phyloP scores from a whole-genome alignment of 139 green algal species.

The Gonium pectorale region DNA sequence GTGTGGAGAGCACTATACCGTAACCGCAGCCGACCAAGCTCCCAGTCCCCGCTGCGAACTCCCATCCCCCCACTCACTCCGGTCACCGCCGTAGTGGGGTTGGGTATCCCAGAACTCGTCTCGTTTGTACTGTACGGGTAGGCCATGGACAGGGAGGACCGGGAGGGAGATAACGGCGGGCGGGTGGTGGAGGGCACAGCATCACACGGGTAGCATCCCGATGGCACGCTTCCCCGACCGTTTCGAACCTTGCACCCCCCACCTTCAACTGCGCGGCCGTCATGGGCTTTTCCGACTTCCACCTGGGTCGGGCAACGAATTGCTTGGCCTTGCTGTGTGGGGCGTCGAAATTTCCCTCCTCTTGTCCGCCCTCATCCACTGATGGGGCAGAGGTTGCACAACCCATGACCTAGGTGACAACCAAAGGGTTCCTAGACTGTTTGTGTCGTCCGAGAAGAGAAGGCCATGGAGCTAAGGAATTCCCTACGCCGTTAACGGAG shows the following conservation, averaged over 20 bases:
- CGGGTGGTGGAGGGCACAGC: neutral
- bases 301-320: constrained; percentile 58
- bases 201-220: neutral
- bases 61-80: constrained; percentile 59
- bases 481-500: too few species aligned
- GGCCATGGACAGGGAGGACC: neutral
- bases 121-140: constrained; percentile 71
- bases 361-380: neutral
- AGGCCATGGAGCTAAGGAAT: too few species aligned
- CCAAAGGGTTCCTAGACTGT: too few species aligned
- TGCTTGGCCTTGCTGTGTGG: constrained; percentile 34
- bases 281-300: constrained; percentile 63
- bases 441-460: too few species aligned
- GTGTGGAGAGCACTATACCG: too few species aligned
- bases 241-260: too few species aligned
- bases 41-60: too few species aligned
- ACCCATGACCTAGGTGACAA: too few species aligned
- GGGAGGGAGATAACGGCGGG: neutral
- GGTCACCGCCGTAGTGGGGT: constrained; percentile 87
- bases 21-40: too few species aligned
- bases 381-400: too few species aligned
- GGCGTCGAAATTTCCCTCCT: neutral
- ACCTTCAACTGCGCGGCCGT: constrained; percentile 63
- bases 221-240: too few species aligned
- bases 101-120: constrained; percentile 94